Base-by-base conservation (phyloP, 495 filamentous ascomycete species). In the Bombardia bombarda region DNA sequence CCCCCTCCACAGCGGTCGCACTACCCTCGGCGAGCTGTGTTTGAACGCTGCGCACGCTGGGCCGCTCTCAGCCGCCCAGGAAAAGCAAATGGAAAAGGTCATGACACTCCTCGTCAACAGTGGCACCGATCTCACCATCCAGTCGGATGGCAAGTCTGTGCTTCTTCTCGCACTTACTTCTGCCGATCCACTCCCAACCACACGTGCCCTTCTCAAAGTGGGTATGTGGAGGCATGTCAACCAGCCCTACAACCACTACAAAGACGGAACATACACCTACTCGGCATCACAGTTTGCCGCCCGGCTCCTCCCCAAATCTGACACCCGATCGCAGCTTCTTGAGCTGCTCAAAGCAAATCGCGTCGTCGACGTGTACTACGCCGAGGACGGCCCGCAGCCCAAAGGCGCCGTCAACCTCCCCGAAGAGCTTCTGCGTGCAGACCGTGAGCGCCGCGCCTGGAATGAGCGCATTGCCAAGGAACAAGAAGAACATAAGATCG, bases 161-260 rank as follows among this genome's bases (percentile, higher is more conserved):
- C 53, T 74, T 17, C 60, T 68, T 18, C 62, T 74, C 13, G 68
- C 69, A 1, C 55, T 74, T 8, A 53, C 69, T 43, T 66, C 67
- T 1, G 36, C 46, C 7, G 66, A 74, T 26, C 65, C 70, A 2
- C 16, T 72, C 20, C 52, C 63, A 1, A 72, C 64, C 8, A 70
- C 67, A 0, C 60, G 57, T 22, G 58, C 62, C 9, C 53, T 74
- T 4, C 53, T 74, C 18, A 69, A 66, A 45, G 62, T 60, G 7
- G 69, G 61, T 25, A 54, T 71, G 43, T 74, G 70, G 70, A 66
- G 61, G 46, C 50, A 61, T 26, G 56, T 72, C 46, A 74, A 74
- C 47, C 56, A 60, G 21, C 43, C 61, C 7, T 63, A 58, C 40
- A 66, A 74, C 46, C 53, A 67, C 18, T 74, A 61, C 43, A 64